These are phyloP conservation scores for Aegilops longissima DNA, from an alignment of 176 grass and related monocot genomes.

Conservation along the genomic window DNA sequence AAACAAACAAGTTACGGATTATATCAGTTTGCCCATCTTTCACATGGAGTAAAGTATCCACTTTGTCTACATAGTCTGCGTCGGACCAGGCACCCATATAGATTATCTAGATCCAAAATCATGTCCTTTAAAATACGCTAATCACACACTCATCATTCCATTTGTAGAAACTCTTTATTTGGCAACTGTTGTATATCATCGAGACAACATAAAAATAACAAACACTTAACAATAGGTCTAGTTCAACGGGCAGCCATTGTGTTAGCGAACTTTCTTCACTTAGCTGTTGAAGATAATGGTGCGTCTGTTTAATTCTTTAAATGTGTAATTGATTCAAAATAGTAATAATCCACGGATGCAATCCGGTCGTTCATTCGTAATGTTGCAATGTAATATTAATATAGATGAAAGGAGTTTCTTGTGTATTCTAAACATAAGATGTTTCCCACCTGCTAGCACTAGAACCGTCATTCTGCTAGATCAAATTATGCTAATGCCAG, in stretches of 20 bases:
- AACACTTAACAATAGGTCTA: neutral
- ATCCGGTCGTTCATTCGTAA: neutral
- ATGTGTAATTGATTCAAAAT: neutral
- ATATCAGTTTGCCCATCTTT: neutral
- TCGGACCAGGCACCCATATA: neutral
- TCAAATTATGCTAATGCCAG: neutral
- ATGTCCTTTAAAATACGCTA: neutral
- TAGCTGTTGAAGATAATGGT: neutral
- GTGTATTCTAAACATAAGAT: neutral
- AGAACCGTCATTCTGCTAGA: neutral
- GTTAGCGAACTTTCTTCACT: neutral
- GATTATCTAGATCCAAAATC: slow-evolving; percentile 15
- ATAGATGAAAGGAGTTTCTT: neutral
- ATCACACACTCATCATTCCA: neutral
- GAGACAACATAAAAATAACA: neutral
- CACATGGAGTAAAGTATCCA: neutral
- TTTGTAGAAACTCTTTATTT: neutral
- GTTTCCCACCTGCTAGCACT: neutral
- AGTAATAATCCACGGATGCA: neutral
- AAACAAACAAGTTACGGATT: neutral
- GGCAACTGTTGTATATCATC: neutral
- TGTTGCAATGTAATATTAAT: neutral
- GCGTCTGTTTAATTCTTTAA: neutral
- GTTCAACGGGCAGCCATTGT: neutral
- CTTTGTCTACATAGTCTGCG: neutral